Evolutionary conservation across 2,329 filamentous ascomycete genomes (phyloP).

Genomic region (Ceratocystiopsis minuta): DNA sequence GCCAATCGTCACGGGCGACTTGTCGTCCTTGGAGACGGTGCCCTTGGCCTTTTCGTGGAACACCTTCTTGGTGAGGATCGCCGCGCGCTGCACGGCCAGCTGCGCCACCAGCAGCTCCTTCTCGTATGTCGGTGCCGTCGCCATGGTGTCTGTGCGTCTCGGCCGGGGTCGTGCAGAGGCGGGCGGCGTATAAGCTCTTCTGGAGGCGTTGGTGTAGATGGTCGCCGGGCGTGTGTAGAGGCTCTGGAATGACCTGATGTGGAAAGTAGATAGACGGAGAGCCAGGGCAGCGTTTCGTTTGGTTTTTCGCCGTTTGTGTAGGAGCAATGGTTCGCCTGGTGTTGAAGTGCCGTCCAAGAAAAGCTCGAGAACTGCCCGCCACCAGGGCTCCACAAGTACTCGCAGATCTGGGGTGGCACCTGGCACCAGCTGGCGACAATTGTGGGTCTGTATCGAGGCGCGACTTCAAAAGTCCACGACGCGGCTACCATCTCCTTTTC

Average conservation of each 20-base stretch:
- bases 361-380: too few species aligned
- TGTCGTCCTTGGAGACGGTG: slow-evolving; percentile 85
- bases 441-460: not conserved
- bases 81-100: slow-evolving; percentile 68
- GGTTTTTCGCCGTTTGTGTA: too few species aligned
- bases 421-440: not conserved
- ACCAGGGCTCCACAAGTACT: too few species aligned
- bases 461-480: too few species aligned
- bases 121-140: slow-evolving; percentile 33
- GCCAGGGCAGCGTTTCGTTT: too few species aligned
- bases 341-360: too few species aligned
- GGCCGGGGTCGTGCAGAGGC: not conserved
- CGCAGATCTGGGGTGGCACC: not conserved
- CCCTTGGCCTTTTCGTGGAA: slow-evolving; percentile 78
- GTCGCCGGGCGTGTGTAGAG: too few species aligned
- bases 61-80: slow-evolving; percentile 34
- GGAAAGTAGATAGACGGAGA: too few species aligned
- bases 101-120: slow-evolving; percentile 70
- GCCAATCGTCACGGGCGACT: slow-evolving; percentile 90
- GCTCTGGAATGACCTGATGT: too few species aligned
- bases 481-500: too few species aligned
- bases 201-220: too few species aligned
- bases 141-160: slow-evolving; percentile 26
- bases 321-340: too few species aligned
- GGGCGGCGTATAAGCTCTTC: not conserved